Evolutionary conservation across 176 grass and related monocot species (phyloP).

Genomic region (Olyra latifolia): DNA sequence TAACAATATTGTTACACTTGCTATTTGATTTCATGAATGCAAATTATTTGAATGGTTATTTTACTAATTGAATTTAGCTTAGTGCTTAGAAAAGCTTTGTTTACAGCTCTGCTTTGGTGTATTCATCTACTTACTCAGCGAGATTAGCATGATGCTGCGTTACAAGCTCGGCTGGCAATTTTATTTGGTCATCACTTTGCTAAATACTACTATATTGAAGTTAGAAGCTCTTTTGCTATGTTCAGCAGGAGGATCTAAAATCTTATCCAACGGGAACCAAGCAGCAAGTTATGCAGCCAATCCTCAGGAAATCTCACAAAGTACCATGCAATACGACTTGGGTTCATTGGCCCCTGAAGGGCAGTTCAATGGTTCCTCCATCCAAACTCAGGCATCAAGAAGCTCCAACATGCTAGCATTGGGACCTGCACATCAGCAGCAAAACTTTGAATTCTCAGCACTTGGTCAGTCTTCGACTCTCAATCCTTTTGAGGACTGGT

Average conservation of each 20-base stretch:
- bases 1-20: neutral
- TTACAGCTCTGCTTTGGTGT: neutral
- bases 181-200: neutral
- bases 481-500: slow-evolving; percentile 55
- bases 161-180: neutral
- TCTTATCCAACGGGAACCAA: slow-evolving; percentile 46
- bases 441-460: slow-evolving; percentile 52
- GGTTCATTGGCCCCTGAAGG: slow-evolving; percentile 47
- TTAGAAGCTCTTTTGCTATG: slow-evolving; percentile 30
- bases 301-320: slow-evolving; percentile 40
- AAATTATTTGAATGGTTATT: slow-evolving; percentile 11
- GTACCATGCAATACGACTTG: slow-evolving; percentile 47
- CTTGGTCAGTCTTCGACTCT: slow-evolving; percentile 37
- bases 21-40: neutral
- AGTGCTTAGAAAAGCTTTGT: neutral
- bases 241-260: slow-evolving; percentile 46
- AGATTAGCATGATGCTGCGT: slow-evolving; percentile 10
- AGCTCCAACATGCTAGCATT: slow-evolving; percentile 52
- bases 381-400: slow-evolving; percentile 43
- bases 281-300: slow-evolving; percentile 40
- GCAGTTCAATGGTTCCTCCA: slow-evolving; percentile 54
- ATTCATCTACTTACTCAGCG: neutral
- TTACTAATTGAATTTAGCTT: neutral
- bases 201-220: slow-evolving; percentile 4
- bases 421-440: slow-evolving; percentile 44